Conservation (phyloP, 768 basidiomycete genomes). For the Myochromella boudieri region DNA sequence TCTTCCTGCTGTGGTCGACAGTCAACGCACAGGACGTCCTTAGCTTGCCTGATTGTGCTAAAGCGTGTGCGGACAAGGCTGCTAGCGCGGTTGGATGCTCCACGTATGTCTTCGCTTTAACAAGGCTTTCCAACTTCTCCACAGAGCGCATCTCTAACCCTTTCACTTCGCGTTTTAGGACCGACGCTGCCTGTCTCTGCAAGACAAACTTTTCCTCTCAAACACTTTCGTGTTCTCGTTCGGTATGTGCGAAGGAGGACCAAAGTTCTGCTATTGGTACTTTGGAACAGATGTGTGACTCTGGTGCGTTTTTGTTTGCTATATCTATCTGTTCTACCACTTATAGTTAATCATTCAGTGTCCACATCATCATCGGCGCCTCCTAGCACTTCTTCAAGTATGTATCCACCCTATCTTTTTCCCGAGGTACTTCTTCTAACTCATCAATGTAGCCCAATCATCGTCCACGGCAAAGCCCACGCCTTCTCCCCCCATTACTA, state of each 20-base stretch:
- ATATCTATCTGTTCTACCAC: neutral
- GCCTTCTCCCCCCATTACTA: neutral
- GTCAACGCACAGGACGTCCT: neutral
- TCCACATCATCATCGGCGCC: neutral
- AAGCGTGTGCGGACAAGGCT: slow-evolving; percentile 2
- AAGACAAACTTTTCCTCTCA: neutral
- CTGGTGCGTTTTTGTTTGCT: neutral
- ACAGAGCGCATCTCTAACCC: too few species aligned
- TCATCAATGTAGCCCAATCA: too few species aligned
- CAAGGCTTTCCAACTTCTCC: too few species aligned
- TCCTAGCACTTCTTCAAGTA: neutral
- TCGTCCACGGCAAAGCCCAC: neutral
- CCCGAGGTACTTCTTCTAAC: too few species aligned
- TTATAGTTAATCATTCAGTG: neutral
- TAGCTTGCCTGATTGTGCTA: slow-evolving; percentile 2
- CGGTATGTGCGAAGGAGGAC: neutral
- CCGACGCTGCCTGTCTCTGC: neutral
- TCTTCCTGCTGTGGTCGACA: neutral
- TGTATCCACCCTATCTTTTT: neutral
- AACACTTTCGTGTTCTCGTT: neutral
- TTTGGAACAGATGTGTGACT: neutral
- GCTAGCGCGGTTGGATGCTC: slow-evolving; percentile 4
- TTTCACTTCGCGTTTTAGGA: too few species aligned
- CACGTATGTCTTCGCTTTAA: neutral
- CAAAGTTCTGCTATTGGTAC: neutral